Evolutionary conservation across 495 filamentous ascomycete species (phyloP).

Genomic region (Schizothecium vesticola): DNA sequence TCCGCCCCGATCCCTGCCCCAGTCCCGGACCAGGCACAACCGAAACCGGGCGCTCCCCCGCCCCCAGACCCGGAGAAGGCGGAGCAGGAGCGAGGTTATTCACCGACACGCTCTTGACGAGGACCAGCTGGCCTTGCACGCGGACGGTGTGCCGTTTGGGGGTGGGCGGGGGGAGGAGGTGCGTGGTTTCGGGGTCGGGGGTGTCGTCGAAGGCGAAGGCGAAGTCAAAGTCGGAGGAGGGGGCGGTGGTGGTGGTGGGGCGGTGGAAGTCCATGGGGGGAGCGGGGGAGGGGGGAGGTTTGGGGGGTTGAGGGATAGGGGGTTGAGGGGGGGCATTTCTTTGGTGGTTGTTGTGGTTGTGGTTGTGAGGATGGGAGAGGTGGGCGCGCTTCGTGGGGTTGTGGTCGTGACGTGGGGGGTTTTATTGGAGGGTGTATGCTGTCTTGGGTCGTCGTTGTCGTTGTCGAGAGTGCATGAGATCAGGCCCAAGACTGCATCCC

Average conservation of each 20-base stretch:
- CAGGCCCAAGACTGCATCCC: too few species aligned
- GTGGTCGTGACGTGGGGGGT: not conserved
- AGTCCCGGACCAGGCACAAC: too few species aligned
- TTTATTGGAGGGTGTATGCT: not conserved
- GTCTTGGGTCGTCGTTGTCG: not conserved
- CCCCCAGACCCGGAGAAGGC: not conserved
- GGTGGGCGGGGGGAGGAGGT: conserved; percentile 26
- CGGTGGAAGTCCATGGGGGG: not conserved
- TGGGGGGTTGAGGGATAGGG: not conserved
- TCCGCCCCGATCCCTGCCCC: too few species aligned
- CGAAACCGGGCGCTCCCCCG: not conserved
- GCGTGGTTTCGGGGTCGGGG: conserved; percentile 40
- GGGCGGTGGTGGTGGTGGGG: not conserved
- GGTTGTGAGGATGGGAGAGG: not conserved
- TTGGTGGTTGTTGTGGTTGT: not conserved
- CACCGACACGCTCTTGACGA: conserved; percentile 30
- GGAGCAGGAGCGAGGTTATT: conserved; percentile 13
- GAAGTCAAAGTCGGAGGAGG: not conserved
- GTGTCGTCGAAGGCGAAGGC: conserved; percentile 45
- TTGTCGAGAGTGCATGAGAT: too few species aligned
- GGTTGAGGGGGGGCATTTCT: not conserved
- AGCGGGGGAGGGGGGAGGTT: not conserved
- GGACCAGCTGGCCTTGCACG: conserved; percentile 33
- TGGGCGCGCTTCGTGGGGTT: not conserved
- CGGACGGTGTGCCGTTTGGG: conserved; percentile 28